These are phyloP conservation scores for Terfezia boudieri DNA, from an alignment of 495 filamentous ascomycete species.

Conservation along the genomic window DNA sequence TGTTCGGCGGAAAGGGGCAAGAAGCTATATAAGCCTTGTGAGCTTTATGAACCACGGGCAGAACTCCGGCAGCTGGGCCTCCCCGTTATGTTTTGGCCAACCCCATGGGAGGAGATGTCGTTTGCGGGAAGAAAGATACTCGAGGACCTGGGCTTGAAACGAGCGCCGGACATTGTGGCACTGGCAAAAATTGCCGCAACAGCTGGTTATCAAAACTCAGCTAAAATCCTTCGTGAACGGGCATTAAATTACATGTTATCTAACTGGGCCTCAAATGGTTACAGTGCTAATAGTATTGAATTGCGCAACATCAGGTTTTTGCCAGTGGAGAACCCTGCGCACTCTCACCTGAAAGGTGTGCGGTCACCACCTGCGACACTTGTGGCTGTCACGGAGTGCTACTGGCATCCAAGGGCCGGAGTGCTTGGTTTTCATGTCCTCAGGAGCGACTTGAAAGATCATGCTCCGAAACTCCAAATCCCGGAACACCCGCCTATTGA, in stretches of 20 bases:
- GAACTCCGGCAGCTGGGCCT: conserved; percentile 42
- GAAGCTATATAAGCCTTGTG: conserved; percentile 50
- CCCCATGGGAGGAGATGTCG: not conserved
- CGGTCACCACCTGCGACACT: not conserved
- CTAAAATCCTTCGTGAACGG: not conserved
- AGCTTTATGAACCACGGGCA: conserved; percentile 68
- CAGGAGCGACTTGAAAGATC: not conserved
- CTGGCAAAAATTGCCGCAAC: not conserved
- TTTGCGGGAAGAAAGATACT: not conserved
- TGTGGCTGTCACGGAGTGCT: not conserved
- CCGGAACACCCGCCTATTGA: not conserved
- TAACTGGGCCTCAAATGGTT: not conserved
- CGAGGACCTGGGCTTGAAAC: not conserved
- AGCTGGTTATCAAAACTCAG: not conserved
- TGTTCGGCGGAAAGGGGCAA: conserved; percentile 30
- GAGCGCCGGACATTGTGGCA: not conserved
- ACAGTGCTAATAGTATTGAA: not conserved
- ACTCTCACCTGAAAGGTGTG: no score
- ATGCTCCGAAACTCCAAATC: not conserved
- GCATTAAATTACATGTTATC: not conserved
- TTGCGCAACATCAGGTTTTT: not conserved
- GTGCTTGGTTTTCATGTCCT: not conserved
- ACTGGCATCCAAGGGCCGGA: not conserved
- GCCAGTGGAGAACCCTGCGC: not conserved
- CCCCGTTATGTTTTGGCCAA: conserved; percentile 53